Conservation (phyloP, 352 stramenopile genomes). For the Phytophthora chlamydospora region DNA sequence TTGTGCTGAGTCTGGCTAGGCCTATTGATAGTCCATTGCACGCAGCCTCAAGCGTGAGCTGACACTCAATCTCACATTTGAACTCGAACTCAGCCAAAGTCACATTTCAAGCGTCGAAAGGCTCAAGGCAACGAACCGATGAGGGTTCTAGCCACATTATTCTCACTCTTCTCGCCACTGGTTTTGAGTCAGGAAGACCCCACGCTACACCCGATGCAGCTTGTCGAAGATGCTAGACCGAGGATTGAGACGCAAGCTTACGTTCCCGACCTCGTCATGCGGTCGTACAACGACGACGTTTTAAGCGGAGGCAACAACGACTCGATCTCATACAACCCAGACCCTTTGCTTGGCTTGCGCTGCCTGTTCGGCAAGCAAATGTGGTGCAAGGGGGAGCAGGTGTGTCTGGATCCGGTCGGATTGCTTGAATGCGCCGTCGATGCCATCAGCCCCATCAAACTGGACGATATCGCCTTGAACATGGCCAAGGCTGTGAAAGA, state of each 20-base stretch:
- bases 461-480: slow-evolving; percentile 2
- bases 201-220: background rate
- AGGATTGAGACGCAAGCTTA: background rate
- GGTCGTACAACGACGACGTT: background rate
- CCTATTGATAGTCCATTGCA: no score
- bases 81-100: no score
- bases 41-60: no score
- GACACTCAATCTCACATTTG: no score
- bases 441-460: slow-evolving; percentile 5
- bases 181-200: no score
- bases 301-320: no score
- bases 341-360: background rate
- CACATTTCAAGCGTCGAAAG: no score
- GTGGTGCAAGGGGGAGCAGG: slow-evolving; percentile 3
- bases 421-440: slow-evolving; percentile 5
- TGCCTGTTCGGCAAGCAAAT: slow-evolving; percentile 8
- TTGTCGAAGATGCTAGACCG: background rate
- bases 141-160: no score
- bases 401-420: slow-evolving; percentile 1
- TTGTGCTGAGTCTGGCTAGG: no score
- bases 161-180: no score
- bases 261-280: background rate
- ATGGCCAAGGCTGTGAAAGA: slow-evolving; percentile 4
- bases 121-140: no score
- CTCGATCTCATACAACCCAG: background rate